A percentile compares a stretch with the other conserved stretches of the same genome.
These are phyloP conservation scores for Neofusicoccum sp. DNA, from an alignment of 2,329 filamentous ascomycete species.

Conservation along the genomic window DNA sequence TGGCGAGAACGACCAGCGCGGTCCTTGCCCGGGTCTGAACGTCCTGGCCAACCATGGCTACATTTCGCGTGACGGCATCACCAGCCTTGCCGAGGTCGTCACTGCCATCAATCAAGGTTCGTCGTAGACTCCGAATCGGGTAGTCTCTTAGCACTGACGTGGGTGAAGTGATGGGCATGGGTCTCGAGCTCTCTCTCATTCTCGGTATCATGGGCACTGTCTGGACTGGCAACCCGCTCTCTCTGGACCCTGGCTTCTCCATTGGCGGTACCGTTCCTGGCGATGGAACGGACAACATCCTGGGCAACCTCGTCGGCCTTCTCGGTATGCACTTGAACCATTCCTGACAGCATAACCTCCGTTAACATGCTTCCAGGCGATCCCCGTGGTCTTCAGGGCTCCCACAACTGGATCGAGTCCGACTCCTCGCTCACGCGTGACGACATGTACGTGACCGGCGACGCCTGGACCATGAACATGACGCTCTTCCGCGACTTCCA, in stretches of 20 bases:
- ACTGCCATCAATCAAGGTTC: constrained; percentile 15
- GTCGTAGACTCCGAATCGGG: not conserved
- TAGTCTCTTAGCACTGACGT: constrained; percentile 3
- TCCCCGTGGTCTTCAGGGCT: constrained; percentile 53
- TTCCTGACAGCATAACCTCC: not conserved
- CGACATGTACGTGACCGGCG: constrained; percentile 56
- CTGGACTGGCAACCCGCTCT: constrained; percentile 51
- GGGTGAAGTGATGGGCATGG: constrained; percentile 30
- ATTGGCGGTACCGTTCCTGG: constrained; percentile 30
- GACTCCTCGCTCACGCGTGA: constrained; percentile 57
- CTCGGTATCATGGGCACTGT: constrained; percentile 33
- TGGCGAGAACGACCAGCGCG: constrained; percentile 25
- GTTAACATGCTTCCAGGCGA: constrained; percentile 31
- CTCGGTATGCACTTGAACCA: constrained; percentile 35
- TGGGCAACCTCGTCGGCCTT: constrained; percentile 44
- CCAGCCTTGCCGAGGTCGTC: constrained; percentile 15
- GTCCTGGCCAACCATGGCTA: constrained; percentile 39
- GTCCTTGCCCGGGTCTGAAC: constrained; percentile 40
- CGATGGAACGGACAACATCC: constrained; percentile 40
- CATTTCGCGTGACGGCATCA: constrained; percentile 30
- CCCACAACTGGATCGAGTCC: constrained; percentile 59
- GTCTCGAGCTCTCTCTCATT: constrained; percentile 34
- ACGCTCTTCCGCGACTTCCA: constrained; percentile 55
- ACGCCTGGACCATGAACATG: constrained; percentile 56
- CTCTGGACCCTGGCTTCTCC: constrained; percentile 44